phyloP scores from a whole-genome alignment of 805 yeast genomes.

The Starmerella apicola region DNA sequence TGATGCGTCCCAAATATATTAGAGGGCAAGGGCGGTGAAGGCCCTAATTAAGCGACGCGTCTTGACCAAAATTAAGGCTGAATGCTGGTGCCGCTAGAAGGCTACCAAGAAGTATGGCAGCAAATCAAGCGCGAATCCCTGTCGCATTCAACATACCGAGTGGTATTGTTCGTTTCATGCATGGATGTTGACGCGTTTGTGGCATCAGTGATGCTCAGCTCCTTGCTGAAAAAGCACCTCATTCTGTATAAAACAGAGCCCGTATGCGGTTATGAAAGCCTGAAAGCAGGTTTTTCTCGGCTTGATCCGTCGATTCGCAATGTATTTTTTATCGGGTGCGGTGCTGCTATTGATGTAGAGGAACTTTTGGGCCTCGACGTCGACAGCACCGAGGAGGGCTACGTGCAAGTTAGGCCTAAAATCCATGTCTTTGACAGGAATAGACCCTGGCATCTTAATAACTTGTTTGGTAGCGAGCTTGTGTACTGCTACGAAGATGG shows the following conservation, averaged over 20 bases:
- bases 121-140: conserved; percentile 59
- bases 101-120: conserved; percentile 55
- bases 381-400: conserved; percentile 17
- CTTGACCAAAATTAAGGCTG: background rate
- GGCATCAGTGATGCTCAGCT: conserved; percentile 64
- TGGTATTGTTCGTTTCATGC: conserved; percentile 81
- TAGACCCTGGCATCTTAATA: conserved; percentile 94
- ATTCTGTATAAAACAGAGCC: conserved; percentile 84
- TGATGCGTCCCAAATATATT: no score
- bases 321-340: conserved; percentile 79
- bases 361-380: conserved; percentile 33
- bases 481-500: conserved; percentile 83
- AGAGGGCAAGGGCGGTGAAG: no score
- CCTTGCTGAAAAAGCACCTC: conserved; percentile 62
- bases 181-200: conserved; percentile 85
- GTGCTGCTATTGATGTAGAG: conserved; percentile 78
- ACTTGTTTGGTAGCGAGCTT: conserved; percentile 68
- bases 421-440: conserved; percentile 83
- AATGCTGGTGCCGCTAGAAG: conserved; percentile 67
- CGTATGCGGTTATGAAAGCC: conserved; percentile 78
- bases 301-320: conserved; percentile 67
- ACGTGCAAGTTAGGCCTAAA: conserved; percentile 28
- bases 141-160: conserved; percentile 84
- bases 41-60: no score
- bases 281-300: conserved; percentile 44